phyloP scores from a whole-genome alignment of 2,329 filamentous ascomycete genomes.

The Lachnellula arida region DNA sequence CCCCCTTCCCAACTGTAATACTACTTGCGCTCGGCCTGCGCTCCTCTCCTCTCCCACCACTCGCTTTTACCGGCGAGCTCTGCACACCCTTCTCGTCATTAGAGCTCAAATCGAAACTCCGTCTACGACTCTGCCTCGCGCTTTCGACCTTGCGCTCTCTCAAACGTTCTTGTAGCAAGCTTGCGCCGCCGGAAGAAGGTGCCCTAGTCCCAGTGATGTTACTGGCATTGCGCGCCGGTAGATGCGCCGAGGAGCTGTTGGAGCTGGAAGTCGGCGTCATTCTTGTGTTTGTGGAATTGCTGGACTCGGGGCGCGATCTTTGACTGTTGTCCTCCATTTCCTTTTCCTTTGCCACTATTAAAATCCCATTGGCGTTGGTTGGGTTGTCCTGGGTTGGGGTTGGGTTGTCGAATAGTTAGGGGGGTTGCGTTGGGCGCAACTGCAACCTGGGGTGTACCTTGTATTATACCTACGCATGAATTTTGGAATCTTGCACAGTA shows the following conservation, averaged over 20 bases:
- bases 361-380: neutral
- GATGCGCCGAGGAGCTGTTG: constrained; percentile 16
- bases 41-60: constrained; percentile 18
- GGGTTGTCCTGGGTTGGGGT: neutral
- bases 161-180: constrained; percentile 32
- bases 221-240: constrained; percentile 6
- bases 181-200: constrained; percentile 17
- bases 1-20: constrained; percentile 35
- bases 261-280: constrained; percentile 20
- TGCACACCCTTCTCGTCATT: constrained; percentile 20
- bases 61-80: constrained; percentile 28
- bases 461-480: too few relatives aligned
- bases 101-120: constrained; percentile 20
- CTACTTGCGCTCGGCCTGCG: constrained; percentile 28
- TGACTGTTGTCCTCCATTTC: constrained; percentile 20
- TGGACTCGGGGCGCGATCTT: constrained; percentile 19
- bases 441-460: too few relatives aligned
- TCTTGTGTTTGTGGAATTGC: constrained; percentile 22
- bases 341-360: too few relatives aligned
- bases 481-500: too few relatives aligned
- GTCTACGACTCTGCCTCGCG: constrained; percentile 19
- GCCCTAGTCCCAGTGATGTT: neutral
- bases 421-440: too few relatives aligned
- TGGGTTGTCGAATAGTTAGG: neutral
- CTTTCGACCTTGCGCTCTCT: constrained; percentile 32